These are phyloP conservation scores for Clavariopsis aquatica DNA, from an alignment of 495 filamentous ascomycete species.

Conservation along the genomic window DNA sequence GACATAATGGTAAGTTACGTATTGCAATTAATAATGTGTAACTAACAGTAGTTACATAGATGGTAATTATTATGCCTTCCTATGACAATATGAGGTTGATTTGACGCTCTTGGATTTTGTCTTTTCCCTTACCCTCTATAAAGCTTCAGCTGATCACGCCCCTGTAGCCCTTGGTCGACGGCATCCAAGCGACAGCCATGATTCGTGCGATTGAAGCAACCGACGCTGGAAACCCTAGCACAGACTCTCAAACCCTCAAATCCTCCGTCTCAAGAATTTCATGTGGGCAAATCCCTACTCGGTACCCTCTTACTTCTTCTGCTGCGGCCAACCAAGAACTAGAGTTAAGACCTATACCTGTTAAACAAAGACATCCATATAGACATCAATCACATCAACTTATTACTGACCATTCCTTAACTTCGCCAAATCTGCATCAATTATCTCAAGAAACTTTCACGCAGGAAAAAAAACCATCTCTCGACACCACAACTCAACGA, in stretches of 20 bases:
- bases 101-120: too few relatives aligned
- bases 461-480: too few relatives aligned
- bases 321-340: too few relatives aligned
- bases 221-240: not conserved
- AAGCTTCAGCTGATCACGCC: not conserved
- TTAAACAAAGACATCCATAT: not conserved
- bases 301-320: not conserved
- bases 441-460: not conserved
- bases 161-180: constrained; percentile 21
- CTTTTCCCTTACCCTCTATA: not conserved
- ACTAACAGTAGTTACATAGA: not conserved
- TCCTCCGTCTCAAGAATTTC: too few relatives aligned
- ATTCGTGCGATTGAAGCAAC: constrained; percentile 18
- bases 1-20: constrained; percentile 21
- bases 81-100: not conserved
- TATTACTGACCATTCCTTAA: not conserved
- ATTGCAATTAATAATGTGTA: not conserved
- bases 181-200: constrained; percentile 22
- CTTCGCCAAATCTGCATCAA: not conserved
- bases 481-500: too few relatives aligned
- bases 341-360: not conserved
- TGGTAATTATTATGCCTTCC: not conserved
- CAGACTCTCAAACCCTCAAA: too few relatives aligned
- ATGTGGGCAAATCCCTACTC: too few relatives aligned
- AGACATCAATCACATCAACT: not conserved